These are phyloP conservation scores for Westerdykella ornata DNA, from an alignment of 2,329 filamentous ascomycete species.

Conservation along the genomic window DNA sequence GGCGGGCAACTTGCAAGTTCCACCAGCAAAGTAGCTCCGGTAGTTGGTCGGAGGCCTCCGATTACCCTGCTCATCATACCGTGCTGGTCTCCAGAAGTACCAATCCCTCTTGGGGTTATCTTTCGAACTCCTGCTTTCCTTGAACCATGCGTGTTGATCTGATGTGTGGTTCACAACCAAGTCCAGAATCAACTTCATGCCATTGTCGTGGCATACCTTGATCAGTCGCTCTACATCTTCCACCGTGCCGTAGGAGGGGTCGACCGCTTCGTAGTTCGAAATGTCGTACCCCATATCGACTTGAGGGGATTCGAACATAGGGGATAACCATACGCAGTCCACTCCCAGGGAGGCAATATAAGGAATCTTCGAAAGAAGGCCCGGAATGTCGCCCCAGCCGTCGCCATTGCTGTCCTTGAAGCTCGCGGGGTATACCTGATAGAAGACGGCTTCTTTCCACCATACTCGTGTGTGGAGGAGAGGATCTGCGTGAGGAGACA, in stretches of 20 bases:
- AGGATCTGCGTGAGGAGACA: constrained; percentile 22
- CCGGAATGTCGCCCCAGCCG: constrained; percentile 56
- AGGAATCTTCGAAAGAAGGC: constrained; percentile 57
- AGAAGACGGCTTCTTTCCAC: constrained; percentile 44
- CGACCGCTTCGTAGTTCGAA: constrained; percentile 59
- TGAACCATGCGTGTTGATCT: constrained; percentile 65
- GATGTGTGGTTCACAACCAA: constrained; percentile 74
- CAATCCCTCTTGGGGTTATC: constrained; percentile 61
- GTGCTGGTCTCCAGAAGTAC: constrained; percentile 61
- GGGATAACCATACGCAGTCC: constrained; percentile 61
- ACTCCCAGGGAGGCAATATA: constrained; percentile 52
- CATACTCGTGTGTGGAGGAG: constrained; percentile 28
- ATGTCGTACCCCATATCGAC: constrained; percentile 67
- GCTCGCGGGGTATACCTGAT: constrained; percentile 42
- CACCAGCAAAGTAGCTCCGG: constrained; percentile 37
- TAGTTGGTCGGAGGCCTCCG: constrained; percentile 55
- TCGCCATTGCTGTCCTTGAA: constrained; percentile 51
- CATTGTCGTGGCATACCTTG: constrained; percentile 52
- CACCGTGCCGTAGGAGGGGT: constrained; percentile 60
- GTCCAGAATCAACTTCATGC: constrained; percentile 67
- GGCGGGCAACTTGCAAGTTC: constrained; percentile 13
- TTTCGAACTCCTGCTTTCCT: constrained; percentile 56
- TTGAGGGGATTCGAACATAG: constrained; percentile 59
- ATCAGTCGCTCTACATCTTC: constrained; percentile 59
- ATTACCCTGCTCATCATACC: constrained; percentile 48